Evolutionary conservation across 2,329 filamentous ascomycete species (phyloP).

Genomic region (Lithohypha guttulata): DNA sequence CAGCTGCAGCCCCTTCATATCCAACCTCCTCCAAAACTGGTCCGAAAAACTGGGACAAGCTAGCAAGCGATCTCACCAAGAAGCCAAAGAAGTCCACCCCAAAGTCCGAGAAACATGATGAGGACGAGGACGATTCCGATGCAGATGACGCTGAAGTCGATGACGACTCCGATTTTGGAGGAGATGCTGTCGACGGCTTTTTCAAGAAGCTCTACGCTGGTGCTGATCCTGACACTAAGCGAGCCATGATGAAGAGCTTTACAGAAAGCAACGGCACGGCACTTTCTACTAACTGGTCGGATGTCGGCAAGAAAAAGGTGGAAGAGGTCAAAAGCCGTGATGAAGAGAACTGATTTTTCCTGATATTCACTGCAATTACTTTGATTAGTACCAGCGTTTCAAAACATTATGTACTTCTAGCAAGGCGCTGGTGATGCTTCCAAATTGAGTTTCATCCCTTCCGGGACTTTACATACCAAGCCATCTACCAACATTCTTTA

Average conservation of each 20-base stretch:
- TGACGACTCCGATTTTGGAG: conserved; percentile 45
- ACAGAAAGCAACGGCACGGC: conserved; percentile 87
- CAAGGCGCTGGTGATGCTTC: not conserved
- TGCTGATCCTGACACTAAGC: conserved; percentile 66
- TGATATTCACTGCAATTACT: too few relatives aligned
- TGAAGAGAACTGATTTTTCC: conserved; percentile 9
- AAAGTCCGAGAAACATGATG: conserved; percentile 22
- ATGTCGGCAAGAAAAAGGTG: conserved; percentile 63
- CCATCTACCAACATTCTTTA: too few relatives aligned
- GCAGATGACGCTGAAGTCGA: conserved; percentile 33
- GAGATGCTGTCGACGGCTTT: conserved; percentile 63
- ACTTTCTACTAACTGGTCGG: conserved; percentile 82
- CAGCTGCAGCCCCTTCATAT: conserved; percentile 41
- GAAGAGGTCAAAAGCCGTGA: conserved; percentile 31
- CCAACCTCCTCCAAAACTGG: conserved; percentile 77
- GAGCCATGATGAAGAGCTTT: conserved; percentile 98
- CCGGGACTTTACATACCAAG: too few relatives aligned
- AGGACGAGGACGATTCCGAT: conserved; percentile 27
- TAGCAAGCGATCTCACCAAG: conserved; percentile 46
- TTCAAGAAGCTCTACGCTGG: conserved; percentile 82
- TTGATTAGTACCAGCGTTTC: too few relatives aligned
- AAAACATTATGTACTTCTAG: not conserved
- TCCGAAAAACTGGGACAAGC: conserved; percentile 84
- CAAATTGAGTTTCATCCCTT: not conserved
- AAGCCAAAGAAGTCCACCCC: conserved; percentile 25